Conservation (phyloP, 208 protist genomes). For the Phytomonas francai region DNA sequence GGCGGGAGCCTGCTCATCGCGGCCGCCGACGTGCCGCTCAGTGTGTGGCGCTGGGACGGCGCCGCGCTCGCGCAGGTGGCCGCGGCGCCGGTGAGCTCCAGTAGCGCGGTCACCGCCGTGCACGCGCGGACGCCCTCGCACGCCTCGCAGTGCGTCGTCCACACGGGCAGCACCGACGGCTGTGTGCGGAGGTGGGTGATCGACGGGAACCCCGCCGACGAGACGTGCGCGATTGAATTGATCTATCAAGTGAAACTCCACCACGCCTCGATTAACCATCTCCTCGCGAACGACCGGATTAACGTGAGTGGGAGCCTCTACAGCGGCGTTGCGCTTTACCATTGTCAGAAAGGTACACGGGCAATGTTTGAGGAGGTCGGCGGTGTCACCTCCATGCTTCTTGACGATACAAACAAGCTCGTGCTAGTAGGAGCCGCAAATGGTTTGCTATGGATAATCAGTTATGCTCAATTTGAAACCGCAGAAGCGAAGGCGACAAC, state of each 20-base stretch:
- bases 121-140: neutral
- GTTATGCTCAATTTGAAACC: constrained; percentile 51
- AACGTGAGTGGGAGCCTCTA: constrained; percentile 49
- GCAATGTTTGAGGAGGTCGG: constrained; percentile 13
- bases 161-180: constrained; percentile 44
- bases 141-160: constrained; percentile 16
- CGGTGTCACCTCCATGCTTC: constrained; percentile 19
- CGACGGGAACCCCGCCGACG: neutral
- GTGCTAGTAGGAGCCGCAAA: constrained; percentile 43
- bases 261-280: constrained; percentile 28
- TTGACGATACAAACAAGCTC: constrained; percentile 40
- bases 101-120: neutral
- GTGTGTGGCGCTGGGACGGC: neutral
- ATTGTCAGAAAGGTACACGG: constrained; percentile 20
- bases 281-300: constrained; percentile 55
- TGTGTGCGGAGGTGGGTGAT: constrained; percentile 45
- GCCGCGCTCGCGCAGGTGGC: neutral
- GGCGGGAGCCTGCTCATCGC: neutral
- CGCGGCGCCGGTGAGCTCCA: neutral
- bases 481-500: constrained; percentile 12
- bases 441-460: constrained; percentile 39
- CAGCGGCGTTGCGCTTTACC: constrained; percentile 41
- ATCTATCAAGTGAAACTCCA: constrained; percentile 48
- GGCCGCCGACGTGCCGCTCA: neutral
- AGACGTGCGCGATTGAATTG: neutral